Percentiles rank a stretch among this genome's conserved stretches.
phyloP scores from a whole-genome alignment of 1,284 basidiomycete species.

The Phlebopus sp. region DNA sequence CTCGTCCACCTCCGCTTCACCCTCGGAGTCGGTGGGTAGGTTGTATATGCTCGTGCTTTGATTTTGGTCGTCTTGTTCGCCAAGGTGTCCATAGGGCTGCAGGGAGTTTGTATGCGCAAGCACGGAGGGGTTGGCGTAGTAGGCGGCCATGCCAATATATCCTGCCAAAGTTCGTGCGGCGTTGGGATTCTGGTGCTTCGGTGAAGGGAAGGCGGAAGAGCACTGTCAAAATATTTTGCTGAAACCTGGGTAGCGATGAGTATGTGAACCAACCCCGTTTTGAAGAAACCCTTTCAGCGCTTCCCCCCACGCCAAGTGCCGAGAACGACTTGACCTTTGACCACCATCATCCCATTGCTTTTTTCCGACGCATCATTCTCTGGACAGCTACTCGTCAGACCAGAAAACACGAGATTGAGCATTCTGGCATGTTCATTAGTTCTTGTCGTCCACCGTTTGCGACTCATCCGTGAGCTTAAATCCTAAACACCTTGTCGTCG shows the following conservation, averaged over 20 bases:
- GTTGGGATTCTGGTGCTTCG: constrained; percentile 4
- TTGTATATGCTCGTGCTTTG: constrained; percentile 30
- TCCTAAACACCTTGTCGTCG: too few species aligned
- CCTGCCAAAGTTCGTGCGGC: constrained; percentile 5
- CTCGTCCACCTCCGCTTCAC: constrained; percentile 58
- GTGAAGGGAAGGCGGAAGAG: constrained; percentile 4
- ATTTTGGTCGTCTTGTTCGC: constrained; percentile 24
- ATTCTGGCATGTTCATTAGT: too few species aligned
- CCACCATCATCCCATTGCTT: too few species aligned
- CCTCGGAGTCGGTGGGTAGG: constrained; percentile 35
- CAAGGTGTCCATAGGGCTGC: constrained; percentile 28
- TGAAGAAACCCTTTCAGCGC: background rate
- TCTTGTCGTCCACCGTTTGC: too few species aligned
- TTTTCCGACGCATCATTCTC: too few species aligned
- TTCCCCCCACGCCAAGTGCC: background rate
- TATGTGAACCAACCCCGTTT: constrained; percentile 20
- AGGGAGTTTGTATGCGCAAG: constrained; percentile 32
- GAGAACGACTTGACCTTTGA: too few species aligned
- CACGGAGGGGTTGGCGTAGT: constrained; percentile 28
- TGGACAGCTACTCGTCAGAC: too few species aligned
- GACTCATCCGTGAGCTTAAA: too few species aligned
- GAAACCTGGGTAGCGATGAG: constrained; percentile 23
- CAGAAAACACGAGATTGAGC: too few species aligned
- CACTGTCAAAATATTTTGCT: constrained; percentile 10
- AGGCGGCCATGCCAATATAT: constrained; percentile 28